Evolutionary conservation across 768 basidiomycete genomes (phyloP).

Genomic region (Butyriboletus loyo): DNA sequence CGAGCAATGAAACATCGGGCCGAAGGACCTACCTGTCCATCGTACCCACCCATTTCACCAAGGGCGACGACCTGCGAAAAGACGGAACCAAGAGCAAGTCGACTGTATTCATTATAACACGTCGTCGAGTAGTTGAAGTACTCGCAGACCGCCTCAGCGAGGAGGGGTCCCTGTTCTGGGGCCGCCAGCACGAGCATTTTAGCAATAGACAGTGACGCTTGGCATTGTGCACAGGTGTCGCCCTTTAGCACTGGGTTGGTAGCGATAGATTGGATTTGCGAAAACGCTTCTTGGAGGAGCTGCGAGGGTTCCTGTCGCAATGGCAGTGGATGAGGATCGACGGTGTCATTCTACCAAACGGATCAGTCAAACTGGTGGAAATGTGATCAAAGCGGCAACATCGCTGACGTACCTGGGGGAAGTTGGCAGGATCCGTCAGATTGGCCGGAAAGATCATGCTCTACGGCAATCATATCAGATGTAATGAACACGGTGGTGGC

Average conservation of each 20-base stretch:
- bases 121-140: conserved; percentile 37
- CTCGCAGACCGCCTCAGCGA: conserved; percentile 42
- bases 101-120: conserved; percentile 35
- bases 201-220: conserved; percentile 36
- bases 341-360: conserved; percentile 36
- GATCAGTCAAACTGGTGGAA: neutral
- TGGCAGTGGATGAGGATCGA: conserved; percentile 45
- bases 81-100: conserved; percentile 39
- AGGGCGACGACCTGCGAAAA: conserved; percentile 47
- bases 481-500: neutral
- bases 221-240: conserved; percentile 39
- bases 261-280: conserved; percentile 38
- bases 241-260: conserved; percentile 36
- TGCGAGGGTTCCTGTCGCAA: conserved; percentile 30
- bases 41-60: conserved; percentile 46
- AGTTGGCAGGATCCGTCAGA: conserved; percentile 59
- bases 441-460: conserved; percentile 52
- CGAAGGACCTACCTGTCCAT: conserved; percentile 41
- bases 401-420: conserved; percentile 41
- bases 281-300: conserved; percentile 39
- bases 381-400: neutral
- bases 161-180: conserved; percentile 40
- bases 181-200: conserved; percentile 44
- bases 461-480: conserved; percentile 29
- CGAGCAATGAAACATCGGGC: neutral